phyloP scores from a whole-genome alignment of 768 basidiomycete genomes.

The Clathrus columnatus region DNA sequence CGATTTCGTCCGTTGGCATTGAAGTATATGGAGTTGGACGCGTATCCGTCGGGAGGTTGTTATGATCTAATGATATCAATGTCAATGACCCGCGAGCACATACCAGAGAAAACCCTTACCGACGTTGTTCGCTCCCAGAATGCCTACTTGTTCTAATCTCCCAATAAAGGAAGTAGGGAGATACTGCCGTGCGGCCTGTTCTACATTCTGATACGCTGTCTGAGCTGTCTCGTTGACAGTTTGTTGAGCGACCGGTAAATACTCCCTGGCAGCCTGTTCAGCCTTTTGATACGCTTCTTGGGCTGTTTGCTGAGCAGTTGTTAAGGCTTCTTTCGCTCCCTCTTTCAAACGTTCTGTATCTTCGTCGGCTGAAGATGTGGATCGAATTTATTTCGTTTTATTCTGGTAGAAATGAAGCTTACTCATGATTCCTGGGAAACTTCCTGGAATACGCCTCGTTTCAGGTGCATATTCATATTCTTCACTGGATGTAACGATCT shows the following conservation, averaged over 20 bases:
- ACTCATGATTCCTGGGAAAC: background rate
- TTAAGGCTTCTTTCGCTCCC: background rate
- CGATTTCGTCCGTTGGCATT: background rate
- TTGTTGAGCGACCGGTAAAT: background rate
- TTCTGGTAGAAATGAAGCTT: background rate
- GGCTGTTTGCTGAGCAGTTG: background rate
- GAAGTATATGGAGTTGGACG: background rate
- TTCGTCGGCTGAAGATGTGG: background rate
- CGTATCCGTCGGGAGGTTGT: background rate
- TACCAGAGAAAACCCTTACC: background rate
- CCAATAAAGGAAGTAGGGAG: background rate
- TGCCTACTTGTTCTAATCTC: constrained; percentile 1
- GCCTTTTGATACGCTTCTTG: background rate
- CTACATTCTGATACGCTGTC: background rate
- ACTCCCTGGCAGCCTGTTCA: background rate
- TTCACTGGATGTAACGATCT: background rate
- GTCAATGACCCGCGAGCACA: too few species aligned
- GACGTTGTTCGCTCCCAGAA: background rate
- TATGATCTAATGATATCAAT: background rate
- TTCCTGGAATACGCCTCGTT: background rate
- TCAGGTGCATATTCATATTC: background rate
- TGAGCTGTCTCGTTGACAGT: background rate
- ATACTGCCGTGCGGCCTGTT: constrained; percentile 5
- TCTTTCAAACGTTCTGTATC: background rate
- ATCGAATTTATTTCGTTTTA: background rate